These are phyloP conservation scores for Boletus mariae DNA, from an alignment of 1,284 basidiomycete species.

Conservation along the genomic window DNA sequence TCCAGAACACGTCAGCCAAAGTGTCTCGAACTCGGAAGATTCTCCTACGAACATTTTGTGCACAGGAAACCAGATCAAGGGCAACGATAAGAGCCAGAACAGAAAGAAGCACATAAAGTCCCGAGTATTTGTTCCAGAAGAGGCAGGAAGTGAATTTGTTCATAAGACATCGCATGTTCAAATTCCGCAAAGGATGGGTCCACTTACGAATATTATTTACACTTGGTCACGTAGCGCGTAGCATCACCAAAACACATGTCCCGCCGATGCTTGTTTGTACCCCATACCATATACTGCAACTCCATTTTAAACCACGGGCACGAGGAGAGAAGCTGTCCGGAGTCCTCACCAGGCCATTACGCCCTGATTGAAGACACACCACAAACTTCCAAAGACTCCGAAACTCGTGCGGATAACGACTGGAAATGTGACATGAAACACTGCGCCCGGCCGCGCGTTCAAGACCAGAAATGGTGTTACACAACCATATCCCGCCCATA, in stretches of 20 bases:
- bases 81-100: constrained; percentile 80
- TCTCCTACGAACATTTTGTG: constrained; percentile 62
- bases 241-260: constrained; percentile 69
- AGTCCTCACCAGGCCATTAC: constrained; percentile 68
- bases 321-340: constrained; percentile 21
- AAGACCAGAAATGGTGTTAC: constrained; percentile 74
- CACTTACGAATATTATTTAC: constrained; percentile 64
- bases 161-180: constrained; percentile 6
- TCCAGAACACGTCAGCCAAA: constrained; percentile 17
- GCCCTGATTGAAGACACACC: constrained; percentile 80
- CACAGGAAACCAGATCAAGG: constrained; percentile 78
- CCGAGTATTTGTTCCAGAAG: constrained; percentile 64
- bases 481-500: constrained; percentile 73
- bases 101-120: constrained; percentile 83
- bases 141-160: constrained; percentile 46
- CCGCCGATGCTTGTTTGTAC: constrained; percentile 83
- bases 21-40: constrained; percentile 12
- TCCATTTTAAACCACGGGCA: constrained; percentile 16
- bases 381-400: constrained; percentile 78
- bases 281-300: constrained; percentile 67
- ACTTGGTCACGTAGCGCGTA: constrained; percentile 70
- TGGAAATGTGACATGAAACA: constrained; percentile 81
- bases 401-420: constrained; percentile 75
- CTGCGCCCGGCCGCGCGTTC: constrained; percentile 77
- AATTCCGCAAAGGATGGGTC: not conserved